phyloP scores from a whole-genome alignment of 177 flowering plant genomes.

The Vitis hybrid region DNA sequence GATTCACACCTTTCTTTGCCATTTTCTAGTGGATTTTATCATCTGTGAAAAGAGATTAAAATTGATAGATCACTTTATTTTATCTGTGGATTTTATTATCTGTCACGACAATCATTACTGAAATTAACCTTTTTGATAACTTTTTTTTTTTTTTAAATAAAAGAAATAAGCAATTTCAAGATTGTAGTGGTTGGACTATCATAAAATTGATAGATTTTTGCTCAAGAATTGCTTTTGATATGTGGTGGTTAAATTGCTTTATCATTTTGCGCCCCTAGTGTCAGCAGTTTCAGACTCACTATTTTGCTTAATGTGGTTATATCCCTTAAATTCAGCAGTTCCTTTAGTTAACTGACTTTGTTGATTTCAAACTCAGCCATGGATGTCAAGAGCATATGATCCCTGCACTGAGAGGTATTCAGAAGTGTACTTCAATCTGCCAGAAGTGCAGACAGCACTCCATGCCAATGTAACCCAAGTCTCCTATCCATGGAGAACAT shows the following conservation, averaged over 20 bases:
- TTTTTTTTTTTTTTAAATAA: no score
- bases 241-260: not conserved
- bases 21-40: no score
- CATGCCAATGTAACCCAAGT: slow-evolving; percentile 79
- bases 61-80: no score
- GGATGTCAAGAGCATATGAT: slow-evolving; percentile 95
- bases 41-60: no score
- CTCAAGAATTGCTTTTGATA: no score
- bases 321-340: not conserved
- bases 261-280: not conserved
- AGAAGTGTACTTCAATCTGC: slow-evolving; percentile 68
- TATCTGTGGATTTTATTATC: no score
- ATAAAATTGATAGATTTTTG: no score
- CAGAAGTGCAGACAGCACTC: slow-evolving; percentile 88
- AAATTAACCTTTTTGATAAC: no score
- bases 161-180: no score
- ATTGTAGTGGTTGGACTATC: no score
- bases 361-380: slow-evolving; percentile 54
- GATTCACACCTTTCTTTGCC: no score
- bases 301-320: not conserved
- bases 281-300: not conserved
- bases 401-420: slow-evolving; percentile 92
- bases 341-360: slow-evolving; percentile 2
- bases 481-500: slow-evolving; percentile 76
- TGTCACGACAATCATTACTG: no score